Percentiles rank a stretch among this genome's conserved stretches.
Evolutionary conservation across 345 rosid genomes (phyloP).

Genomic region (Populus tremula): DNA sequence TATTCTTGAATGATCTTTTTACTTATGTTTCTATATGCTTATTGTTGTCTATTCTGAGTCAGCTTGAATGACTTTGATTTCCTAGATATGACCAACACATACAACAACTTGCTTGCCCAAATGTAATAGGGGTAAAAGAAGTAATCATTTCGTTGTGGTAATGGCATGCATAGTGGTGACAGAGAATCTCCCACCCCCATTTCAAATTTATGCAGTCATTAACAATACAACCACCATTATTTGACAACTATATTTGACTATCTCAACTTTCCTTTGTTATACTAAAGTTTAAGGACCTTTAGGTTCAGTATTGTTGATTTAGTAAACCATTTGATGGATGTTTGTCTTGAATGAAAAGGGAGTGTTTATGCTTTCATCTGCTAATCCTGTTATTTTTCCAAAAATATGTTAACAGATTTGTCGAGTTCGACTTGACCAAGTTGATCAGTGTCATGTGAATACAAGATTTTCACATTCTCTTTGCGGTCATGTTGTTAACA

Average conservation of each 20-base stretch:
- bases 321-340: neutral
- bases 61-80: neutral
- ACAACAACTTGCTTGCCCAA: neutral
- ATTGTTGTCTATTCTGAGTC: neutral
- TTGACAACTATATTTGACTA: neutral
- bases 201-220: neutral
- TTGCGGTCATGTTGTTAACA: slow-evolving; percentile 67
- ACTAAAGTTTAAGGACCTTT: neutral
- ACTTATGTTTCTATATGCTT: neutral
- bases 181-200: neutral
- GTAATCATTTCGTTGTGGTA: neutral
- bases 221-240: neutral
- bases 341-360: neutral
- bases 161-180: neutral
- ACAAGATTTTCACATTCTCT: slow-evolving; percentile 54
- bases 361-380: neutral
- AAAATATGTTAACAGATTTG: slow-evolving; percentile 49
- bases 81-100: neutral
- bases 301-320: neutral
- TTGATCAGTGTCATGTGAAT: slow-evolving; percentile 55
- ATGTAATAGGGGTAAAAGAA: neutral
- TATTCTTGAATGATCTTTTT: neutral
- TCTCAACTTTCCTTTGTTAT: neutral
- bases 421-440: slow-evolving; percentile 67
- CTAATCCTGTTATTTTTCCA: slow-evolving; percentile 1